phyloP scores from a whole-genome alignment of 2,329 filamentous ascomycete species.

The Teratosphaeria gauchensis region DNA sequence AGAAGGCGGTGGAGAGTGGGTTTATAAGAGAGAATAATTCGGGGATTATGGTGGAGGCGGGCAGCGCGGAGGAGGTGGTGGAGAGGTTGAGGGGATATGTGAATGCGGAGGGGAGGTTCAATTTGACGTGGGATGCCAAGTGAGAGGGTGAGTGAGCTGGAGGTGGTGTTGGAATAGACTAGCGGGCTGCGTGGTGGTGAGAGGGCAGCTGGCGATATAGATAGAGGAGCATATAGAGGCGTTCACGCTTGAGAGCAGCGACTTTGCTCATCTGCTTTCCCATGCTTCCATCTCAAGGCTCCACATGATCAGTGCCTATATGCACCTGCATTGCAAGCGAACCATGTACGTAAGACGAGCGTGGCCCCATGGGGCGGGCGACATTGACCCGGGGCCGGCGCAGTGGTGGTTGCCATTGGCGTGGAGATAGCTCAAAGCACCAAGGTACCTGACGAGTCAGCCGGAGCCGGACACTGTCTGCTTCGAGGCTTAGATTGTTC shows the following conservation, averaged over 20 bases:
- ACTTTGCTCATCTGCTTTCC: not conserved
- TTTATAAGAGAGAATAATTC: constrained; percentile 66
- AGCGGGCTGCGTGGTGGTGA: too few relatives aligned
- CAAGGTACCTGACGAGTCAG: not conserved
- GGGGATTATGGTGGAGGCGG: constrained; percentile 69
- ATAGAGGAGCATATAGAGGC: not conserved
- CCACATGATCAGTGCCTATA: not conserved
- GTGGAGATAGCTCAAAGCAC: too few relatives aligned
- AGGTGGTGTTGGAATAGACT: not conserved
- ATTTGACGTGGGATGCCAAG: constrained; percentile 70
- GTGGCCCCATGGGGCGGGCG: too few relatives aligned
- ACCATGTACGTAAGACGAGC: too few relatives aligned
- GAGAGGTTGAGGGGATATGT: constrained; percentile 62
- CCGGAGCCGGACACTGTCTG: too few relatives aligned
- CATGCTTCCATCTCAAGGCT: too few relatives aligned
- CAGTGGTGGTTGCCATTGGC: too few relatives aligned
- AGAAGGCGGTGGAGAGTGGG: constrained; percentile 61
- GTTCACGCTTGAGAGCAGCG: not conserved
- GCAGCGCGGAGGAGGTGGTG: constrained; percentile 62
- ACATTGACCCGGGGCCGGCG: too few relatives aligned
- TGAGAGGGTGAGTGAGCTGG: not conserved
- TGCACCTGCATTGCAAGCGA: too few relatives aligned
- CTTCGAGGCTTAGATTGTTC: not conserved
- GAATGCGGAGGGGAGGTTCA: constrained; percentile 63
- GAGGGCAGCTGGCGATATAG: not conserved